Percentiles rank a stretch among this genome's conserved stretches.
These are phyloP conservation scores for Podochytrium sp. DNA, from an alignment of 192 early-diverging fungal genomes.

Conservation along the genomic window DNA sequence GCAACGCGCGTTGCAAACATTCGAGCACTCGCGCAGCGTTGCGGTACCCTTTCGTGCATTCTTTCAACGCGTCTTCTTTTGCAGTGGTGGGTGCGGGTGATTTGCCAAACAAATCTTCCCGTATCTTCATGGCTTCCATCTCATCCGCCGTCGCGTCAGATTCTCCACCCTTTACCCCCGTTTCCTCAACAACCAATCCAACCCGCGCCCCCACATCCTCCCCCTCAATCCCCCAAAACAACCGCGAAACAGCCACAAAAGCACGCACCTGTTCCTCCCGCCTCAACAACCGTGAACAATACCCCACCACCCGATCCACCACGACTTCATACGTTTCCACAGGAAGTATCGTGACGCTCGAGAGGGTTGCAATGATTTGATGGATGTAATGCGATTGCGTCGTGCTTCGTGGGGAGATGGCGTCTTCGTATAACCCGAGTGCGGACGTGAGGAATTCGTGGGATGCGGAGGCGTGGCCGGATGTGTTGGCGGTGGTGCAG, in stretches of 20 bases:
- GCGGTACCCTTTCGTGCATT: slow-evolving; percentile 59
- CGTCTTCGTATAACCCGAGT: slow-evolving; percentile 94
- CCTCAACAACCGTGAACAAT: slow-evolving; percentile 56
- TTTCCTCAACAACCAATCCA: neutral
- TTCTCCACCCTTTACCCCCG: too few relatives aligned
- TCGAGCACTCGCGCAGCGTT: slow-evolving; percentile 87
- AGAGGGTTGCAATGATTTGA: slow-evolving; percentile 83
- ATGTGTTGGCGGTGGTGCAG: slow-evolving; percentile 82
- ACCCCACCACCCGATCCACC: slow-evolving; percentile 77
- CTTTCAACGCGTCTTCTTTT: too few relatives aligned
- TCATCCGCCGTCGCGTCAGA: too few relatives aligned
- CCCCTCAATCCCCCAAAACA: slow-evolving; percentile 80
- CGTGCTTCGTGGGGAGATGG: too few relatives aligned
- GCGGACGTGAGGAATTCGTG: slow-evolving; percentile 98
- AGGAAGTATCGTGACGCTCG: slow-evolving; percentile 78
- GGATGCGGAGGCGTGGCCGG: slow-evolving; percentile 87
- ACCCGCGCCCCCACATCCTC: neutral
- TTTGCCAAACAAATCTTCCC: too few relatives aligned
- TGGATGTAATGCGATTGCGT: too few relatives aligned
- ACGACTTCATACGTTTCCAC: slow-evolving; percentile 94
- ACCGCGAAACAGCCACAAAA: slow-evolving; percentile 77
- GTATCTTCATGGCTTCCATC: too few relatives aligned
- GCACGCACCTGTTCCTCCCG: slow-evolving; percentile 92
- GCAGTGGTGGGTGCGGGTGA: too few relatives aligned
- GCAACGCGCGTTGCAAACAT: slow-evolving; percentile 89